Evolutionary conservation across 768 basidiomycete genomes (phyloP), one percentile per base, ranked within the genome.

Genomic region (Baorangia bicolor): DNA sequence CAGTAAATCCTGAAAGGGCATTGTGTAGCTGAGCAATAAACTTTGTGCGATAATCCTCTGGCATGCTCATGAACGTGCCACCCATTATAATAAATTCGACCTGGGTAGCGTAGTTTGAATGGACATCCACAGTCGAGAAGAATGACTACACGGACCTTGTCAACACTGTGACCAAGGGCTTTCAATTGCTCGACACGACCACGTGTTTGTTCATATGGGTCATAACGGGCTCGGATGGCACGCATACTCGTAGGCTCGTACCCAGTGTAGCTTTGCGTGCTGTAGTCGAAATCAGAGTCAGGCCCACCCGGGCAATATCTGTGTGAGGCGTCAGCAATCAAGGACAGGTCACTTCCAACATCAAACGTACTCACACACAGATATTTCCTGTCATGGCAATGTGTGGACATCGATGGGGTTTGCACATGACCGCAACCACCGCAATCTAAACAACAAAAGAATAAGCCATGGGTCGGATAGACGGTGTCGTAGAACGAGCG

Each of bases 321-420:
- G 59, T 31, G 4, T 13, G 13, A 4, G 27, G 30, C 53, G 8
- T 60, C 43, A 58, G 59, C 55, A 14, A 48, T 37, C 40, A 45
- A 58, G 57, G 4, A 44, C 1, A 48, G 2, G 49, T 34, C 40
- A 45, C 5, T 13, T 27, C 1, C 33, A 14, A 18, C 38, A 39
- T 23, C 37, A 2, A 38, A 9, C 27, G 34, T 25, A 76, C 89
- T 60, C 73, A 96, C 88, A 99, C 97, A 75, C 97, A 99, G 53
- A 99, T 98, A 66, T 99, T 99, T 28, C 97, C 97, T 0, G 97
- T 99, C 93, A 99, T 97, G 9, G 97, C 97, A 53, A 99, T 98
- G 75, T 99, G 97, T 5, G 97, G 97, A 78, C 97, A 99, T 51
- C 97, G 84, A 78, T 99, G 97, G 2, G 97, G 97, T 68, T 98